Percentiles rank a stretch among this genome's conserved stretches.
phyloP scores from a whole-genome alignment of 306 rosid genomes.

The Prosopis cineraria region DNA sequence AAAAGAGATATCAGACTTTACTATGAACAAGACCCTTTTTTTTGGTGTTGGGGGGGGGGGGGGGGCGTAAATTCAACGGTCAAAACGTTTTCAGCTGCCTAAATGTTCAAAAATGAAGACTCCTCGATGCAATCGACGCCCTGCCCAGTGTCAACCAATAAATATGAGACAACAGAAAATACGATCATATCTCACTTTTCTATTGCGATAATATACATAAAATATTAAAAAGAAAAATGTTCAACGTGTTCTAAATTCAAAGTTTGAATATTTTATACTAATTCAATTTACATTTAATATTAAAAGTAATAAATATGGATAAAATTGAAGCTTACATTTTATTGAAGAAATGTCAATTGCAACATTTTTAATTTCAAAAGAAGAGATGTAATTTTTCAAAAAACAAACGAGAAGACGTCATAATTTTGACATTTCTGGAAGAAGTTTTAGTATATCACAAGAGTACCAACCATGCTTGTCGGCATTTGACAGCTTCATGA shows the following conservation, averaged over 20 bases:
- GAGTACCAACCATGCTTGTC: slow-evolving; percentile 77
- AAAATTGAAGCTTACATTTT: neutral
- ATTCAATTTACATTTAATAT: neutral
- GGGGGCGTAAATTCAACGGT: neutral
- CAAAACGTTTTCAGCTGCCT: neutral
- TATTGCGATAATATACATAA: no score
- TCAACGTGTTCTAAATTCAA: neutral
- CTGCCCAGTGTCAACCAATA: slow-evolving; percentile 39
- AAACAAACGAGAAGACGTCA: neutral
- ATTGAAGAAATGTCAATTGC: neutral
- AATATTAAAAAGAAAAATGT: no score
- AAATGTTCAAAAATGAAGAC: slow-evolving; percentile 47
- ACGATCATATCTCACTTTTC: neutral
- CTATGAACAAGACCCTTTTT: slow-evolving; percentile 5
- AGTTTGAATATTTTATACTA: neutral
- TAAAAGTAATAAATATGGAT: neutral
- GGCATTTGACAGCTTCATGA: slow-evolving; percentile 82
- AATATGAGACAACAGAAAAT: slow-evolving; percentile 2
- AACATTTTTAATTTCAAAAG: neutral
- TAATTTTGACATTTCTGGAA: neutral
- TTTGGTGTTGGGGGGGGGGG: no score
- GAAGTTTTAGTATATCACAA: neutral
- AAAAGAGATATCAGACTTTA: neutral
- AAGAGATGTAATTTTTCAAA: neutral
- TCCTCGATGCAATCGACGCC: slow-evolving; percentile 62